Percentiles rank a stretch among this genome's conserved stretches.
Evolutionary conservation across 1,284 basidiomycete species (phyloP).

Genomic region (Ceratobasidium sp.): DNA sequence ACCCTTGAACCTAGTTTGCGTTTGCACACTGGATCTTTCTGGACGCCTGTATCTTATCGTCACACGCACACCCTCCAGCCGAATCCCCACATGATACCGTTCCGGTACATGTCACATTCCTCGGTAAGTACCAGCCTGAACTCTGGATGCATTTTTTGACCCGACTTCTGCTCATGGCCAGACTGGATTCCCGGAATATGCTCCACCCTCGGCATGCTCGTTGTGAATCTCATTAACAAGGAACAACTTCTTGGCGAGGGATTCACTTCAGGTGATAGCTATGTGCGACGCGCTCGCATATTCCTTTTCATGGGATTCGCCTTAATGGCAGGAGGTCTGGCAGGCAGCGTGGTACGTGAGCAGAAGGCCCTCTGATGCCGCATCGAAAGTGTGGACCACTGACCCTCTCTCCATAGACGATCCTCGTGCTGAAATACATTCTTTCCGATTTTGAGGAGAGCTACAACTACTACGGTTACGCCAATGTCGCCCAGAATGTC

Average conservation of each 20-base stretch:
- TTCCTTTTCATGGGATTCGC: conserved; percentile 96
- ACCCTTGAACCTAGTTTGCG: conserved; percentile 70
- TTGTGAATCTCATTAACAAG: conserved; percentile 96
- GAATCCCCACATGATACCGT: conserved; percentile 72
- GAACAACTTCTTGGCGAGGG: conserved; percentile 85
- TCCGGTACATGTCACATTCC: conserved; percentile 79
- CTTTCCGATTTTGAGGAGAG: conserved; percentile 74
- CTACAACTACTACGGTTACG: conserved; percentile 91
- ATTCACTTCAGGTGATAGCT: conserved; percentile 68
- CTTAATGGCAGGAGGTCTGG: conserved; percentile 93
- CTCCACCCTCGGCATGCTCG: conserved; percentile 90
- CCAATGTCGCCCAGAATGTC: conserved; percentile 91
- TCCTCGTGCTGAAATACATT: conserved; percentile 92
- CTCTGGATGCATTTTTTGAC: neutral
- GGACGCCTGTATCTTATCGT: conserved; percentile 89
- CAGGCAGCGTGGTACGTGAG: conserved; percentile 84
- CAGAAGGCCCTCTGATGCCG: conserved; percentile 2
- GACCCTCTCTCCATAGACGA: conserved; percentile 60
- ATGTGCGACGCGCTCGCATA: conserved; percentile 88
- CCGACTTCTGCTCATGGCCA: conserved; percentile 53
- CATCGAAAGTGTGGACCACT: conserved; percentile 8
- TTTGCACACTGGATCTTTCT: conserved; percentile 95
- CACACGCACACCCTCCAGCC: conserved; percentile 75
- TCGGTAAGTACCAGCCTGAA: conserved; percentile 39
- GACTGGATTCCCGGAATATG: conserved; percentile 97